Percentiles rank a stretch among this genome's conserved stretches.
Conservation (phyloP, 176 grass and related monocot species). For the Aegilops longissima region DNA sequence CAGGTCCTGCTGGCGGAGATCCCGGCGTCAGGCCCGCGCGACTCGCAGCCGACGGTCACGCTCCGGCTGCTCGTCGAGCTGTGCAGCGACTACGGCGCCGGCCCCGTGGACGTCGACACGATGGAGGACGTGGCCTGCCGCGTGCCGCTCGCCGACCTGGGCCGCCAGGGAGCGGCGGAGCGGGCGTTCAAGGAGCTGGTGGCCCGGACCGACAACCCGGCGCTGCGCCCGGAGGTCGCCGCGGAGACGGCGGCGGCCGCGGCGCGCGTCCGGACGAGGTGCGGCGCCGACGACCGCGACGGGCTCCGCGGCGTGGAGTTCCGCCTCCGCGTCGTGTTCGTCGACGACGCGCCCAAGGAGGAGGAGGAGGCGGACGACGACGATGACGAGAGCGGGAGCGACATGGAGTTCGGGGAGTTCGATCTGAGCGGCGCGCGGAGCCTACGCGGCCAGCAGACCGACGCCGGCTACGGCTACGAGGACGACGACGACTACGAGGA, state of each 20-base stretch:
- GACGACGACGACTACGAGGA: not conserved
- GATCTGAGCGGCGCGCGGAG: not conserved
- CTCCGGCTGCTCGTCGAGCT: constrained; percentile 23
- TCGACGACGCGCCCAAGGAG: not conserved
- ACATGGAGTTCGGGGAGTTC: constrained; percentile 28
- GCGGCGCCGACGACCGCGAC: not conserved
- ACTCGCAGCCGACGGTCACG: not conserved
- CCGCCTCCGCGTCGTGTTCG: not conserved
- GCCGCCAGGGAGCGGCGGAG: not conserved
- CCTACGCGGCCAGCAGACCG: not conserved
- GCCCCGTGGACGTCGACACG: not conserved
- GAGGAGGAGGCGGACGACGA: not conserved
- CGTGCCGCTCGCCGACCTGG: constrained; percentile 15
- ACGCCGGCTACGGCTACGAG: too few relatives aligned
- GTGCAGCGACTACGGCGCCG: not conserved
- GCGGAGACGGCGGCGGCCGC: not conserved
- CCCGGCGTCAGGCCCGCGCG: not conserved
- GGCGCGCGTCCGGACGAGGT: not conserved
- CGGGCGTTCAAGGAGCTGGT: constrained; percentile 13
- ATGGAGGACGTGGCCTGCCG: constrained; percentile 12
- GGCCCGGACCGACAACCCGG: not conserved
- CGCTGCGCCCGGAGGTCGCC: constrained; percentile 12
- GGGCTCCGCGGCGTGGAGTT: constrained; percentile 19
- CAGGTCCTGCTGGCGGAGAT: not conserved
- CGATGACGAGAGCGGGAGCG: constrained; percentile 9